Evolutionary conservation across 2,329 filamentous ascomycete genomes (phyloP).

Genomic region (Xylariales sp.): DNA sequence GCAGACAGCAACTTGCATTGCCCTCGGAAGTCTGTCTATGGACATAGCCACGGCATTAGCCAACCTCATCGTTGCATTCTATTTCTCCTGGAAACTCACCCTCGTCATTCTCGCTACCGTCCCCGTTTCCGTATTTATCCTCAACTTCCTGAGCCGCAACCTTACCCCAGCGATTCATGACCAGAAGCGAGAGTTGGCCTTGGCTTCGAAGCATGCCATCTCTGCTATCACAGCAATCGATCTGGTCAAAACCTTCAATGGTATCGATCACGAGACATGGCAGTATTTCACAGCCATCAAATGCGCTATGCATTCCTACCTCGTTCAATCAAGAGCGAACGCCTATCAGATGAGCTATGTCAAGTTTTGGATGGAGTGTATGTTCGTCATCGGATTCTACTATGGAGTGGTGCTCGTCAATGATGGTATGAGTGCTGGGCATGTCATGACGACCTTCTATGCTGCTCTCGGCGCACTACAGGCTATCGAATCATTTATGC

Average conservation of each 20-base stretch:
- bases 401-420: conserved; percentile 71
- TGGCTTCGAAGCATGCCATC: conserved; percentile 66
- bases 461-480: conserved; percentile 72
- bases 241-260: conserved; percentile 81
- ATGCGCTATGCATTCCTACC: conserved; percentile 58
- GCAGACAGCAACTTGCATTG: conserved; percentile 73
- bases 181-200: conserved; percentile 63
- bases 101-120: conserved; percentile 71
- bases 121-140: conserved; percentile 59
- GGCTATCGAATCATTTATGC: conserved; percentile 67
- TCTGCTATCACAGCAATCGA: conserved; percentile 72
- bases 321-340: conserved; percentile 63
- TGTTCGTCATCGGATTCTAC: conserved; percentile 90
- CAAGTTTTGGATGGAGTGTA: conserved; percentile 66
- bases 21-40: conserved; percentile 65
- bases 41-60: conserved; percentile 60
- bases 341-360: conserved; percentile 69
- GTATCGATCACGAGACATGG: conserved; percentile 62
- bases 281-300: conserved; percentile 58
- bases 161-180: conserved; percentile 62
- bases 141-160: conserved; percentile 55
- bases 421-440: conserved; percentile 54
- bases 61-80: conserved; percentile 68
- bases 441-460: conserved; percentile 82
- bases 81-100: conserved; percentile 78